These are phyloP conservation scores for Quercus bicolor DNA, from an alignment of 306 rosid species.

Conservation along the genomic window DNA sequence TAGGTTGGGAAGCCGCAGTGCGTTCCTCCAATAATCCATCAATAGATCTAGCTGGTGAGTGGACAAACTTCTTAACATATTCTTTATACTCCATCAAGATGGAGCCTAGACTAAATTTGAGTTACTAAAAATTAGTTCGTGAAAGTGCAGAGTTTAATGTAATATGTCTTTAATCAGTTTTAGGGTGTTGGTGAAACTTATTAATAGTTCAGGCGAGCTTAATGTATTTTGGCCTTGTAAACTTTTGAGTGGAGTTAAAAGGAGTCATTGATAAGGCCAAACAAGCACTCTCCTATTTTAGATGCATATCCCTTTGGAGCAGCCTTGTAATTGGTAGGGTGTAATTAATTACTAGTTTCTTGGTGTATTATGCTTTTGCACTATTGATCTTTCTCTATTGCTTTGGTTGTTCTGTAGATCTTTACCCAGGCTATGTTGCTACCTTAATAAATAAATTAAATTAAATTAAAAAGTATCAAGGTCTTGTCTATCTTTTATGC, in stretches of 20 bases:
- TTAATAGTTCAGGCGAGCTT: too few relatives aligned
- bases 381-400: neutral
- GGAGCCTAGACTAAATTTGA: neutral
- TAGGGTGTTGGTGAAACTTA: too few relatives aligned
- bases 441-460: too few relatives aligned
- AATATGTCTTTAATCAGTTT: neutral
- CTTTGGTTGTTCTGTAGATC: neutral
- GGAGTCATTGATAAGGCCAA: too few relatives aligned
- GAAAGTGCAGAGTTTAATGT: neutral
- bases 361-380: neutral
- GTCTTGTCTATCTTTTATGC: too few relatives aligned
- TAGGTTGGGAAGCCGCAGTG: constrained; percentile 73
- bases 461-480: too few relatives aligned
- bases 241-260: too few relatives aligned
- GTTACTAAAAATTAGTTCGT: neutral
- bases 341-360: neutral
- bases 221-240: too few relatives aligned
- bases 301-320: neutral
- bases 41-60: constrained; percentile 62
- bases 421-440: neutral
- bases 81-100: neutral
- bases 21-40: constrained; percentile 40
- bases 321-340: neutral
- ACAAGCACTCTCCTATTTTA: too few relatives aligned
- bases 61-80: constrained; percentile 5